Conservation (phyloP, 2,329 filamentous ascomycete species). For the Colletotrichum eleusines region DNA sequence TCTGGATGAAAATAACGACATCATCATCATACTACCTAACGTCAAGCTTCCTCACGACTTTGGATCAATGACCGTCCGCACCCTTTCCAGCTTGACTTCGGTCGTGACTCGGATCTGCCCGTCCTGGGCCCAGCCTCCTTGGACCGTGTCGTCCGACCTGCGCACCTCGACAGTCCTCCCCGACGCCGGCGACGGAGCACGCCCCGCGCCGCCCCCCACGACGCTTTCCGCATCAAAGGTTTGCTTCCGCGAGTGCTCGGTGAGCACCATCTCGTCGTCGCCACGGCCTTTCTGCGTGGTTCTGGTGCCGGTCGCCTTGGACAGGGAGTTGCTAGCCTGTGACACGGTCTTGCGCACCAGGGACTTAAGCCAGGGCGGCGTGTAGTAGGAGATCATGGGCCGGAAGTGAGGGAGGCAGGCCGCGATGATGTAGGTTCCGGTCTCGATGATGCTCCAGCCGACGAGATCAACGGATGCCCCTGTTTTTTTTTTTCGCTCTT, state of each 20-base stretch:
- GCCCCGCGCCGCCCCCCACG: constrained; percentile 24
- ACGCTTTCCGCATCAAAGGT: constrained; percentile 4
- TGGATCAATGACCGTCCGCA: constrained; percentile 9
- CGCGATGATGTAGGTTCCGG: constrained; percentile 44
- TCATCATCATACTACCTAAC: neutral
- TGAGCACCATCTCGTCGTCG: constrained; percentile 37
- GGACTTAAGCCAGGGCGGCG: constrained; percentile 37
- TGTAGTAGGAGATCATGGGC: constrained; percentile 43
- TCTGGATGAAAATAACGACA: neutral
- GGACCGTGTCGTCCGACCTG: constrained; percentile 26
- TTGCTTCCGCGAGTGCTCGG: constrained; percentile 20
- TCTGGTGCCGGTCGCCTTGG: constrained; percentile 17
- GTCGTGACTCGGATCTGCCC: constrained; percentile 35
- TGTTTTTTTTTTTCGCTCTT: too few relatives aligned
- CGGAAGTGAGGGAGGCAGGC: constrained; percentile 45
- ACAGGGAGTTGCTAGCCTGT: constrained; percentile 30
- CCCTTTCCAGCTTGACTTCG: constrained; percentile 30
- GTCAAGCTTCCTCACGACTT: neutral
- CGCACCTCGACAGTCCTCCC: constrained; percentile 31
- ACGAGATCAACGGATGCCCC: constrained; percentile 39
- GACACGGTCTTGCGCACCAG: constrained; percentile 34
- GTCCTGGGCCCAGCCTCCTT: constrained; percentile 11
- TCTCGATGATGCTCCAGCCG: constrained; percentile 39
- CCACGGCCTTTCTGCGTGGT: neutral
- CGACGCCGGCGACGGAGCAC: constrained; percentile 11